Percentiles rank a stretch among this genome's conserved stretches.
Conservation (phyloP, 345 rosid genomes). For the Noccaea bulbosa region DNA sequence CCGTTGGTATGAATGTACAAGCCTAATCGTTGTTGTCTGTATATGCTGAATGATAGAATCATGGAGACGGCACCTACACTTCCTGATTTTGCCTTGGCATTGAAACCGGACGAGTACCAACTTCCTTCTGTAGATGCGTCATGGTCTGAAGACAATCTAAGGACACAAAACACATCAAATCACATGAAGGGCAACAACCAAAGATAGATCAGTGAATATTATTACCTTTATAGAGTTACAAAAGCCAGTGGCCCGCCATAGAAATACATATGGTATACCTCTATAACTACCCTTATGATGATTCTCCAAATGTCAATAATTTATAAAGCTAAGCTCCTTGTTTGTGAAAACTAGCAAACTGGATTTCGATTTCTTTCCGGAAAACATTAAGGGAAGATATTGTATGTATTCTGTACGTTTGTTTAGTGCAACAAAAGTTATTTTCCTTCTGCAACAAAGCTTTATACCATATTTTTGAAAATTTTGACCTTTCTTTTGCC, state of each 20-base stretch:
- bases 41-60: conserved; percentile 51
- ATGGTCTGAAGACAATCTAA: conserved; percentile 49
- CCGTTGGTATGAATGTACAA: not conserved
- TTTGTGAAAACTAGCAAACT: conserved; percentile 25
- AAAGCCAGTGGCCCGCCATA: conserved; percentile 32
- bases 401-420: conserved; percentile 28
- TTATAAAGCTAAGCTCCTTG: conserved; percentile 1
- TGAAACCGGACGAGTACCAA: conserved; percentile 88
- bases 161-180: conserved; percentile 25
- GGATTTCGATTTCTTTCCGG: conserved; percentile 27
- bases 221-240: conserved; percentile 33
- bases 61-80: conserved; percentile 93
- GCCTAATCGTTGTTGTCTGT: not conserved
- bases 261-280: conserved; percentile 36
- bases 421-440: conserved; percentile 18
- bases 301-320: conserved; percentile 36
- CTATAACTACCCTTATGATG: conserved; percentile 20
- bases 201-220: conserved; percentile 39
- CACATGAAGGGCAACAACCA: conserved; percentile 22
- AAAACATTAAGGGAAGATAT: conserved; percentile 21
- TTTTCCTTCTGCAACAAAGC: conserved; percentile 20
- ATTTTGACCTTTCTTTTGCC: no score
- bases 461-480: no score
- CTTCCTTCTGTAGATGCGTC: conserved; percentile 65
- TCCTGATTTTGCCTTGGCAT: conserved; percentile 88